Conservation (phyloP, 164 flowering plant genomes). For the Tetrastigma voinierianum region DNA sequence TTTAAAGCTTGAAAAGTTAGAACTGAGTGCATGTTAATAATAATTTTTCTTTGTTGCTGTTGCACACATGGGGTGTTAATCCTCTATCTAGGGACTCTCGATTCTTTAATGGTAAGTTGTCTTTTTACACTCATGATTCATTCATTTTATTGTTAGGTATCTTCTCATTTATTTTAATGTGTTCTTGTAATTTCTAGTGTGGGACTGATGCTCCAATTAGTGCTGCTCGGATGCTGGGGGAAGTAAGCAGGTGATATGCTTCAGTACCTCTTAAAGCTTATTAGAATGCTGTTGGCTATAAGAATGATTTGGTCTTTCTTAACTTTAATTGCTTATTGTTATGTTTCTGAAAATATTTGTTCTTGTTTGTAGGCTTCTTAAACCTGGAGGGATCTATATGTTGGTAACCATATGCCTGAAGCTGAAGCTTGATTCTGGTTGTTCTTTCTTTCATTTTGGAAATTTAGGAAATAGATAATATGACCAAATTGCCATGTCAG, state of each 20-base stretch:
- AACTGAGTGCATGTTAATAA: slow-evolving; percentile 20
- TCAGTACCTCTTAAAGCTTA: background rate
- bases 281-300: slow-evolving; percentile 11
- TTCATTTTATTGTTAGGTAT: slow-evolving; percentile 13
- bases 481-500: slow-evolving; percentile 31
- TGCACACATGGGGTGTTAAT: slow-evolving; percentile 16
- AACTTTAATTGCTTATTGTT: slow-evolving; percentile 1
- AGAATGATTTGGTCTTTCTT: slow-evolving; percentile 13
- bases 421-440: slow-evolving; percentile 4
- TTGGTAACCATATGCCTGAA: slow-evolving; percentile 50
- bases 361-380: slow-evolving; percentile 71
- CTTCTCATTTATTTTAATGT: slow-evolving; percentile 20
- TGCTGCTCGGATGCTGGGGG: slow-evolving; percentile 86
- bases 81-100: slow-evolving; percentile 74
- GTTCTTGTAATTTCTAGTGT: slow-evolving; percentile 51
- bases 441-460: slow-evolving; percentile 1
- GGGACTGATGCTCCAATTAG: slow-evolving; percentile 78
- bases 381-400: slow-evolving; percentile 90
- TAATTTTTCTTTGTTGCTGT: slow-evolving; percentile 18
- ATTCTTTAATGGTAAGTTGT: slow-evolving; percentile 88
- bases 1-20: background rate
- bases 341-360: background rate
- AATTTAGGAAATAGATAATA: slow-evolving; percentile 2
- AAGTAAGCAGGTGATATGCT: slow-evolving; percentile 87
- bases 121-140: too few relatives aligned